Conservation (phyloP, 208 protist species). For the Acanthamoeba lugdunensis region DNA sequence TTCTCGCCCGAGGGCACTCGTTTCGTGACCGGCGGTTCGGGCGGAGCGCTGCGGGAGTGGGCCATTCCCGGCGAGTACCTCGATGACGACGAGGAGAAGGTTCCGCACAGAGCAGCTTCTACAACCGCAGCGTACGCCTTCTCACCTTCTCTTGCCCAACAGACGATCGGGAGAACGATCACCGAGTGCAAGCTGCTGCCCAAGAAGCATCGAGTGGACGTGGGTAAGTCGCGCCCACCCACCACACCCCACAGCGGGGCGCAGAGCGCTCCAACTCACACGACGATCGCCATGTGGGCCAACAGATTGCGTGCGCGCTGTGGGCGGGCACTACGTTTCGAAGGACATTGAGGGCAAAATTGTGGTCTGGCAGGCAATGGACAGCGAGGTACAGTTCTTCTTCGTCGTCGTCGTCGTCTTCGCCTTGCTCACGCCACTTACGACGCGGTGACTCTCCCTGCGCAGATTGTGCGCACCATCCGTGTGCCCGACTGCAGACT, state of each 20-base stretch:
- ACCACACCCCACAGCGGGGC: not conserved
- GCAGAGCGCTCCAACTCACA: too few relatives aligned
- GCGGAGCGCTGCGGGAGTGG: not conserved
- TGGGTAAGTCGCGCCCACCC: not conserved
- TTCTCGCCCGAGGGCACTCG: not conserved
- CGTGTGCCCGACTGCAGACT: slow-evolving; percentile 21
- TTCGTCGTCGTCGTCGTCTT: not conserved
- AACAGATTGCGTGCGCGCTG: slow-evolving; percentile 43
- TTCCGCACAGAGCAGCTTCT: not conserved
- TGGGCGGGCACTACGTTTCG: not conserved
- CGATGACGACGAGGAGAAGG: not conserved
- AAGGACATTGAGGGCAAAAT: slow-evolving; percentile 68
- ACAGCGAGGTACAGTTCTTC: not conserved
- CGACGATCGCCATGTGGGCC: too few relatives aligned
- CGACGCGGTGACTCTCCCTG: too few relatives aligned
- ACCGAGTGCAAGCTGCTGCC: slow-evolving; percentile 13
- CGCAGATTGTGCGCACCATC: slow-evolving; percentile 27
- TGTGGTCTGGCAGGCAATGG: slow-evolving; percentile 13
- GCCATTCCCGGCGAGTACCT: slow-evolving; percentile 40
- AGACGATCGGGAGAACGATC: not conserved
- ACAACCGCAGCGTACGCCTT: too few relatives aligned
- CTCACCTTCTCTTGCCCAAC: too few relatives aligned
- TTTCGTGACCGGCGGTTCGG: slow-evolving; percentile 9
- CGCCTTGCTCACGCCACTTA: too few relatives aligned
- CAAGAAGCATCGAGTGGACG: slow-evolving; percentile 38